Percentiles rank a stretch among this genome's conserved stretches.
phyloP scores from a whole-genome alignment of 768 basidiomycete species.

The Pleurotus citrinopileatus region DNA sequence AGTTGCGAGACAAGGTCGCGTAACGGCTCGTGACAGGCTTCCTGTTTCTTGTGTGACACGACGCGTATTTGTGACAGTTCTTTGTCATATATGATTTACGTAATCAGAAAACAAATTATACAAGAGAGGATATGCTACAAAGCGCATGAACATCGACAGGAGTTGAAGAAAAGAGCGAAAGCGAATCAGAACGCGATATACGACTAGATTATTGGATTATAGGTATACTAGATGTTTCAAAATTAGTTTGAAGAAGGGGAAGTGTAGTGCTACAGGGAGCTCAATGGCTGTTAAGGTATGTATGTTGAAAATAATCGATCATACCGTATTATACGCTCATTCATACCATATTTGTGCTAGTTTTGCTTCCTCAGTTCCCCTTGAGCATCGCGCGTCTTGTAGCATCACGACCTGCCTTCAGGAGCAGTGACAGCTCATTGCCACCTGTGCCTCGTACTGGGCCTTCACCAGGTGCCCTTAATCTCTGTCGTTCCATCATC shows the following conservation, averaged over 20 bases:
- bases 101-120: not conserved
- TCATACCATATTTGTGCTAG: slow-evolving; percentile 14
- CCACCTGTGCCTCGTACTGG: slow-evolving; percentile 87
- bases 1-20: slow-evolving; percentile 13
- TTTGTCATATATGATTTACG: not conserved
- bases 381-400: slow-evolving; percentile 64
- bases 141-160: not conserved
- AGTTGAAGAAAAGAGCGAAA: not conserved
- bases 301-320: not conserved
- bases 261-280: slow-evolving; percentile 8
- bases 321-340: slow-evolving; percentile 7
- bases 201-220: slow-evolving; percentile 3
- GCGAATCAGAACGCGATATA: not conserved
- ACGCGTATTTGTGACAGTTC: slow-evolving; percentile 4
- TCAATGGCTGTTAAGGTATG: not conserved
- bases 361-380: slow-evolving; percentile 17
- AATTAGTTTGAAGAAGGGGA: too few species aligned
- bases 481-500: slow-evolving; percentile 47
- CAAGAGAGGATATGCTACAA: slow-evolving; percentile 6
- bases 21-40: slow-evolving; percentile 22
- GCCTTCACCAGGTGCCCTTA: slow-evolving; percentile 31
- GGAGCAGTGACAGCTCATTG: slow-evolving; percentile 72
- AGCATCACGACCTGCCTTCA: slow-evolving; percentile 90
- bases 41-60: not conserved
- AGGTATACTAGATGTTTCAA: too few species aligned